Conservation (phyloP, 140 eudicot genomes). For the Anethum foeniculum region DNA sequence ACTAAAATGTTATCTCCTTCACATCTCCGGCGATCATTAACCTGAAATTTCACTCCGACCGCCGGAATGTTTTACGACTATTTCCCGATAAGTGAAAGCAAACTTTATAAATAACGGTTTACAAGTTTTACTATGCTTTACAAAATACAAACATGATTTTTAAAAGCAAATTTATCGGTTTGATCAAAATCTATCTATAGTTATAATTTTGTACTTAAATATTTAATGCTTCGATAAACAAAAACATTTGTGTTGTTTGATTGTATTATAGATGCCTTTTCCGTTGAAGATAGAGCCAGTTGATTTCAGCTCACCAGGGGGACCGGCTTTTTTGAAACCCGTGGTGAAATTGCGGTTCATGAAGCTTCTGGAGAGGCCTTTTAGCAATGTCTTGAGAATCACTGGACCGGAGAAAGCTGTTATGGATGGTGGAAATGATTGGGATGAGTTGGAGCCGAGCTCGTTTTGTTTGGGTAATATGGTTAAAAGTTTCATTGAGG, state of each 20-base stretch:
- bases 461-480: constrained; percentile 66
- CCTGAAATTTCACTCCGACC: not conserved
- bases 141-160: constrained; percentile 16
- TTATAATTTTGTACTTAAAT: not conserved
- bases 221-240: not conserved
- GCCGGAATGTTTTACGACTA: constrained; percentile 14
- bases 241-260: not conserved
- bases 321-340: constrained; percentile 21
- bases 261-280: constrained; percentile 29
- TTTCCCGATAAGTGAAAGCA: not conserved
- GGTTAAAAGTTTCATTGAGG: constrained; percentile 78
- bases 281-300: constrained; percentile 71
- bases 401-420: constrained; percentile 24
- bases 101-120: not conserved
- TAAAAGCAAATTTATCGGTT: constrained; percentile 7
- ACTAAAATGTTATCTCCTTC: not conserved
- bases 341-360: constrained; percentile 49
- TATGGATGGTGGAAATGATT: not conserved
- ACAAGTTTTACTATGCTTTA: constrained; percentile 18
- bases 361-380: constrained; percentile 46
- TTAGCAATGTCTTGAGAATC: constrained; percentile 34
- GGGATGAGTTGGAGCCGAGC: constrained; percentile 66
- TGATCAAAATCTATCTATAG: no score
- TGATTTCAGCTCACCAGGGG: constrained; percentile 31
- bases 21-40: constrained; percentile 19